Base-by-base conservation (phyloP, 2,329 filamentous ascomycete genomes). In the Fusarium lateritium region DNA sequence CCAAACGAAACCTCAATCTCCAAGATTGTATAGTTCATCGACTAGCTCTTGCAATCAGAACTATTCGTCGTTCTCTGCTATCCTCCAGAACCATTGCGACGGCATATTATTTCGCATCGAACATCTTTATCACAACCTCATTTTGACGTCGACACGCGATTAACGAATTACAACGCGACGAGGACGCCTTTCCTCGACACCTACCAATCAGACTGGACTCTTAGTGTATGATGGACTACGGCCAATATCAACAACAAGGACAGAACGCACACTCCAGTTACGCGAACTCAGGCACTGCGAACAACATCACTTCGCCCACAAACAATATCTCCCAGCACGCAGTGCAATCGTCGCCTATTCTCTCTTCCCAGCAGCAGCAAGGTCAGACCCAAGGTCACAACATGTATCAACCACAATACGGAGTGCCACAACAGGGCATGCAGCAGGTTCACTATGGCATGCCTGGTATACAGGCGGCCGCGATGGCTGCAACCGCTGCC, bases 401-500 rank as follows among this genome's bases (percentile, higher is more conserved):
- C 86, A 93, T 90, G 82, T 98, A 97, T 80, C 89, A 92, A 75
- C 88, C 92, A 78, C 85, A 89, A 69, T 95, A 94, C 77, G 91
- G 89, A 61, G 92, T 94, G 59, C 85, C 91, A 65, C 88, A 91
- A 69, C 86, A 89, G 73, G 86, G 86, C 75, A 94, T 97, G 89
- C 91, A 92, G 82, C 76, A 76, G 58, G 78, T 80, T 33, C 74
- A 77, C 21, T 97, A 97, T 82, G 91, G 87, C 60, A 93, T 95
- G 81, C 91, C 91, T 34, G 88, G 91, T 21, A 93, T 94, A 46
- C 93, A 97, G 79, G 94, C 94, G 15, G 94, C 95, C 50, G 94
- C 94, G 61, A 96, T 97, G 93, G 94, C 92, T 44, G 89, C 92
- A 22, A 97, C 94, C 2, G 95, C 95, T 19, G 94, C 95, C 2